A percentile compares a stretch with the other conserved stretches of the same genome.
Conservation (phyloP, 345 rosid species). For the Gossypium stocksii region DNA sequence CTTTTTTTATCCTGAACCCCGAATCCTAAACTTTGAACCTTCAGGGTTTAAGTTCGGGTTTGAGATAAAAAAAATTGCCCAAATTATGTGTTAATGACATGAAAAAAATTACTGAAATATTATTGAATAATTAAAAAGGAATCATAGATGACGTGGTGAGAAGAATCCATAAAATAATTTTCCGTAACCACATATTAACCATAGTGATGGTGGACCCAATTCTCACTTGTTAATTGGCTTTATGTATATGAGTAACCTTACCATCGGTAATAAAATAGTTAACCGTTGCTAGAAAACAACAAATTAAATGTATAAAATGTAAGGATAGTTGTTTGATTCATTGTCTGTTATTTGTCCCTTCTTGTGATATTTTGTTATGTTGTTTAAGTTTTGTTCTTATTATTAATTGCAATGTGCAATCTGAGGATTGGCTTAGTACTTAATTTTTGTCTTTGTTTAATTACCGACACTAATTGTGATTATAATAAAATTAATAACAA, state of each 20-base stretch:
- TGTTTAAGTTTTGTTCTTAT: background rate
- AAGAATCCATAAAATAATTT: too few species aligned
- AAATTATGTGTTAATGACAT: too few species aligned
- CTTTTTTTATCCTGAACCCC: too few species aligned
- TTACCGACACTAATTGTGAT: background rate
- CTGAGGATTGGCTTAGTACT: background rate
- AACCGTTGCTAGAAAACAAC: background rate
- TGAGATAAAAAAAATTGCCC: too few species aligned
- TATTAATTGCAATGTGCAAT: background rate
- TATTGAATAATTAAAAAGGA: too few species aligned
- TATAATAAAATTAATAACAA: background rate
- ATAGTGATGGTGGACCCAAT: background rate
- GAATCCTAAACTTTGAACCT: too few species aligned
- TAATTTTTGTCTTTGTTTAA: background rate
- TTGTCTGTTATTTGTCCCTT: background rate
- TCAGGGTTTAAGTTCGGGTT: too few species aligned
- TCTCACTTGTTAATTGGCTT: too few species aligned
- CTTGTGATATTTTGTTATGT: background rate
- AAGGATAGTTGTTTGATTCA: background rate
- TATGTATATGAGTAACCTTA: background rate
- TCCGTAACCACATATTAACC: background rate
- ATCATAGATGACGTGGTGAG: rapidly evolving
- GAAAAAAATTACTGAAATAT: too few species aligned
- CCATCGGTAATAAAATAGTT: background rate
- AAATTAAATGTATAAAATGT: background rate